Conservation (phyloP, 1,284 basidiomycete species). For the Fomes fomentarius region DNA sequence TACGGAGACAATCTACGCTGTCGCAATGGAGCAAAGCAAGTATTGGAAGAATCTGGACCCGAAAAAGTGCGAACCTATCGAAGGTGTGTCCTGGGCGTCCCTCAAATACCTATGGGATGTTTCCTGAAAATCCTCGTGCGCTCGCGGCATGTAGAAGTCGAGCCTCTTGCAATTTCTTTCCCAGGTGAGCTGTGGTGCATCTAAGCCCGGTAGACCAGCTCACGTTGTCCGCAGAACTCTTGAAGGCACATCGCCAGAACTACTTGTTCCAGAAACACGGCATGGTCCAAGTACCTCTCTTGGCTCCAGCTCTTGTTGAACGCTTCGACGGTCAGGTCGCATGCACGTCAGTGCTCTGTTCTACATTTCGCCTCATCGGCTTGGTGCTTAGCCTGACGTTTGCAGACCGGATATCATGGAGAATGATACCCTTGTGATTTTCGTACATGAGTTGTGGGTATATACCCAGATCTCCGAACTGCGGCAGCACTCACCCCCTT, state of each 20-base stretch:
- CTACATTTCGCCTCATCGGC: background rate
- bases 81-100: conserved; percentile 49
- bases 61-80: conserved; percentile 77
- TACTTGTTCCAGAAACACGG: conserved; percentile 73
- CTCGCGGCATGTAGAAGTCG: conserved; percentile 58
- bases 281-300: conserved; percentile 82
- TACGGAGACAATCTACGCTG: conserved; percentile 87
- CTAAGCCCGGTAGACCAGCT: background rate
- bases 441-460: conserved; percentile 90
- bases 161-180: conserved; percentile 63
- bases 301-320: conserved; percentile 64
- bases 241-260: conserved; percentile 84
- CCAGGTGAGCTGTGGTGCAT: conserved; percentile 48
- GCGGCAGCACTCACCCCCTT: background rate
- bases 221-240: conserved; percentile 54
- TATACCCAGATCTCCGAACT: background rate
- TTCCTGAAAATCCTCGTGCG: background rate
- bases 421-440: conserved; percentile 74
- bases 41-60: conserved; percentile 90
- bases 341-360: conserved; percentile 67
- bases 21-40: conserved; percentile 84
- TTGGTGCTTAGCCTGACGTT: too few relatives aligned
- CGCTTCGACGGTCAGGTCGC: conserved; percentile 81
- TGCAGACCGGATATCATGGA: conserved; percentile 66
- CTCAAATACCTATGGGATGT: conserved; percentile 2